Evolutionary conservation across 192 early-diverging fungal species (phyloP), one percentile per base, ranked within the genome.

Genomic region (Podila epicladia): DNA sequence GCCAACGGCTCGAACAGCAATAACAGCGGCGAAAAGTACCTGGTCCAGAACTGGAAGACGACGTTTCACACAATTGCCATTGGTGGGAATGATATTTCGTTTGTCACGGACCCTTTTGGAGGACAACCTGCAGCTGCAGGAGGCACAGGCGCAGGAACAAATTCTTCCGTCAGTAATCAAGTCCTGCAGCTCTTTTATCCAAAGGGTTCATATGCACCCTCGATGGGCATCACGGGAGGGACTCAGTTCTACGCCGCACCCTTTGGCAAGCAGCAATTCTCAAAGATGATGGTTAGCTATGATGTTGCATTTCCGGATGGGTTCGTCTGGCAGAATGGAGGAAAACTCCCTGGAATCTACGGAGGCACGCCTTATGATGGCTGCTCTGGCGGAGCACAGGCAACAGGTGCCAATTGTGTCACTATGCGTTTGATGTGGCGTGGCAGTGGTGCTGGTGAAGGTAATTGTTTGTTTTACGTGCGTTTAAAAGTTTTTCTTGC

Each of bases 401-500:
- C 87, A n/a, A 73, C 66, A 1, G 87, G 84, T 4, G 13, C 72
- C n/a, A 77, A 86, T 28, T 88, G 87, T 58, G 65, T 84, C 31
- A 86, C 83, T 15, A 82, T 88, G 75, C 69, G 87, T 49, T 29
- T 86, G 22, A 88, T 88, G 87, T 88, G 87, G 87, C 65, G 87
- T 70, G 64, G 49, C 13, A 63, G 29, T 26, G 86, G 83, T 48
- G 24, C 45, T 2, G 77, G 77, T 13, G 77, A 80, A 80, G 77
- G 77, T 80, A 80, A 68, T 24, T 11, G 22, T 4, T 58, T 45
- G 12, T 60, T 60, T 28, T 24, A 20, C 41, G 19, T 9, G 55
- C 19, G 49, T 26, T 15, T 9, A 35, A 13, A 32, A 24, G 26
- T 69, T 41, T 61, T 49, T 50, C 29, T 28, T 57, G n/a, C 1